Evolutionary conservation across 257 asterid species (phyloP).

Genomic region (Capsicum baccatum): DNA sequence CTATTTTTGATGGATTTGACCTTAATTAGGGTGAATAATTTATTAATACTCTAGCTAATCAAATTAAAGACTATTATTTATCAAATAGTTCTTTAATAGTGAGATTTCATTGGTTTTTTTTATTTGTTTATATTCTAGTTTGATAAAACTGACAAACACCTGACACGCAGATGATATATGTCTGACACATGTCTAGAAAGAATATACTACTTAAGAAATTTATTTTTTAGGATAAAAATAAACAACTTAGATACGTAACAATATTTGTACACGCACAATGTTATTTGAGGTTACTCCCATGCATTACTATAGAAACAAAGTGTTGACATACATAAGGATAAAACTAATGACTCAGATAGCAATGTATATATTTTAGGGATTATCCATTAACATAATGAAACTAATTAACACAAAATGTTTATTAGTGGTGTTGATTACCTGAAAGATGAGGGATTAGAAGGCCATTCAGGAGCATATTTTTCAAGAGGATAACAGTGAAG

Average conservation of each 20-base stretch:
- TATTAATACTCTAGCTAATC: background rate
- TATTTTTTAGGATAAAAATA: fast-evolving
- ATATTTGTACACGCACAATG: background rate
- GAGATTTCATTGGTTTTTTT: background rate
- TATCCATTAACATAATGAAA: background rate
- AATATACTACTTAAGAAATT: background rate
- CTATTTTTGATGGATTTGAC: background rate
- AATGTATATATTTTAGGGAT: background rate
- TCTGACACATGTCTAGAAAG: background rate
- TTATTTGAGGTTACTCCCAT: background rate
- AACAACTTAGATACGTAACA: background rate
- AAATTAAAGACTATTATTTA: background rate
- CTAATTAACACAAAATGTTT: background rate
- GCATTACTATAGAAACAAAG: background rate
- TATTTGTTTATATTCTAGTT: background rate
- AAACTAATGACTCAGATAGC: conserved; percentile 10
- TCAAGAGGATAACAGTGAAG: conserved; percentile 90
- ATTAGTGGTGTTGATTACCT: conserved; percentile 46
- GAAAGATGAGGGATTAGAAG: conserved; percentile 76
- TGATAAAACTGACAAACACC: background rate
- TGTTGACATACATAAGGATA: background rate
- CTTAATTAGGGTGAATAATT: background rate
- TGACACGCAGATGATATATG: background rate
- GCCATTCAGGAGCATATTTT: conserved; percentile 73
- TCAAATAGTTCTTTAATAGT: background rate